Percentiles rank a stretch among this genome's conserved stretches.
Evolutionary conservation across 768 basidiomycete species (phyloP).

Genomic region (Naganishia friedmannii): DNA sequence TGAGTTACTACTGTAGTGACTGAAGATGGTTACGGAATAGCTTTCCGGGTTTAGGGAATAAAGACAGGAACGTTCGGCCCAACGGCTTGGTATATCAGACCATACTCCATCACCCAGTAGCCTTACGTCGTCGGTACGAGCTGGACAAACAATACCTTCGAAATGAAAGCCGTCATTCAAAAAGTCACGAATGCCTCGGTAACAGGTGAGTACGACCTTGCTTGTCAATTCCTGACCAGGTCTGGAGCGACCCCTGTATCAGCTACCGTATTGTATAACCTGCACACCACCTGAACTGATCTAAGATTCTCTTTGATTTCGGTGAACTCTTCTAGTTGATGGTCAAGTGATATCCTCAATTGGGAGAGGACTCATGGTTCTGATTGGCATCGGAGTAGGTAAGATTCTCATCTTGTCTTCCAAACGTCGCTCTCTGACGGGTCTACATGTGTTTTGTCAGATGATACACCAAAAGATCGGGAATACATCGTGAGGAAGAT

Average conservation of each 20-base stretch:
- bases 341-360: constrained; percentile 75
- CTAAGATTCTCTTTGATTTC: neutral
- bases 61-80: no score
- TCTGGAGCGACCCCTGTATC: no score
- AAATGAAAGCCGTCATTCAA: constrained; percentile 22
- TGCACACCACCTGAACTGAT: neutral
- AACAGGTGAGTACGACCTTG: neutral
- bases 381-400: constrained; percentile 72
- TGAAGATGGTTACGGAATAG: no score
- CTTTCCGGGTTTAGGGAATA: no score
- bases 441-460: constrained; percentile 52
- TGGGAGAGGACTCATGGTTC: constrained; percentile 78
- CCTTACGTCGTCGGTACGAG: no score
- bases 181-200: constrained; percentile 14
- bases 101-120: no score
- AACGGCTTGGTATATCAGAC: no score
- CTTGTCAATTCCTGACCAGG: no score
- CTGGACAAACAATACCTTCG: no score
- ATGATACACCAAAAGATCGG: constrained; percentile 75
- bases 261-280: no score
- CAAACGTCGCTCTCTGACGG: neutral
- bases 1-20: neutral
- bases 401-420: neutral
- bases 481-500: constrained; percentile 76
- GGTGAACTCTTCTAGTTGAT: constrained; percentile 60